Base-by-base conservation (phyloP, 2,329 filamentous ascomycete genomes). In the Aspergillus nomiae region DNA sequence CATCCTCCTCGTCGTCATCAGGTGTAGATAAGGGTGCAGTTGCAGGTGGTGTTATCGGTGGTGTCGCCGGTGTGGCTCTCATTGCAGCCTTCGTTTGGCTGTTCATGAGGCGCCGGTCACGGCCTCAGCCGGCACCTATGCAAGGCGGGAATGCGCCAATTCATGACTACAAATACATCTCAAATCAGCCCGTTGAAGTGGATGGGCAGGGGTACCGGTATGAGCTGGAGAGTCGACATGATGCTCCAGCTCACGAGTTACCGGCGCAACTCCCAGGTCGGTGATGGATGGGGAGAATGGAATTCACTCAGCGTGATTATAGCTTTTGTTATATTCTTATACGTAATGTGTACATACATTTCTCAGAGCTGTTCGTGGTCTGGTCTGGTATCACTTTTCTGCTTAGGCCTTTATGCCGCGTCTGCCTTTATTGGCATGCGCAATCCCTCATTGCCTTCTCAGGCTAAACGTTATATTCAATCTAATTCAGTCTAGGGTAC, bases 11-110 rank as follows among this genome's bases (percentile, higher is more conserved):
- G 12, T 50, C 45, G 11, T 54, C 51, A 6, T 50, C 46, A 7
- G 45, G 51, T 11, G 11, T 54, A 51, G 41, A 30, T 10, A 48
- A 50, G 12, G 60, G 60, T n/a, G 53, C 59, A 24, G 24, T 61
- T 7, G 59, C 43, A 4, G 59, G 59, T 26, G 59, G 59, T 26
- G 48, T 58, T n/a, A 19, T 58, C 36, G 60, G 60, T 16, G 55
- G 60, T 19, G 45, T 62, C 11, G 46, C 36, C 11, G 60, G 55
- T 10, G 45, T 34, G 14, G 60, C 56, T 3, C 30, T 58, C 28
- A 54, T 62, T 46, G 55, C 48, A 10, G 48, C 45, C 10, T 21
- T 58, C 21, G 6, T 58, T 41, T 62, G 48, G 45, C 21, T 62
- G 4, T 38, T 62, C 34, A 32, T 58, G 51, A 54, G 6, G 32